These are phyloP conservation scores for Russula emetica DNA, from an alignment of 768 basidiomycete genomes.

Conservation along the genomic window DNA sequence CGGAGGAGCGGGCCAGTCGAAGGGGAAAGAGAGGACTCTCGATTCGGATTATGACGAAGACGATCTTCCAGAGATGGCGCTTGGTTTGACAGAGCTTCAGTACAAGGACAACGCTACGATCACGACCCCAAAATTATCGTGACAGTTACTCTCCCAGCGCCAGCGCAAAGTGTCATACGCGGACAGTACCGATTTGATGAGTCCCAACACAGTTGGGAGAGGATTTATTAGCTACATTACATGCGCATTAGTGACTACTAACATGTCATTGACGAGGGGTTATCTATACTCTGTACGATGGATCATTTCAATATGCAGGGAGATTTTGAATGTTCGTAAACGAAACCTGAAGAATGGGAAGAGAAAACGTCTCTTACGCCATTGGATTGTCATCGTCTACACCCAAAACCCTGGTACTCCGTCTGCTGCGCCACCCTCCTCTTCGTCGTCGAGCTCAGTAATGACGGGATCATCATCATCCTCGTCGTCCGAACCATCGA, in stretches of 20 bases:
- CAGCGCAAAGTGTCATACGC: no score
- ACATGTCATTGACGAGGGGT: background rate
- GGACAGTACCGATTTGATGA: background rate
- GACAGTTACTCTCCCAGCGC: background rate
- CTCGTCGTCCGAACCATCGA: slow-evolving; percentile 49
- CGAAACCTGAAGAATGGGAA: background rate
- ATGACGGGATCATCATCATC: slow-evolving; percentile 34
- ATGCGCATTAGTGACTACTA: slow-evolving; percentile 21
- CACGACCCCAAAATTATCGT: background rate
- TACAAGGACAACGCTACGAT: slow-evolving; percentile 10
- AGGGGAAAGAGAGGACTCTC: slow-evolving; percentile 31
- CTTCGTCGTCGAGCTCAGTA: slow-evolving; percentile 28
- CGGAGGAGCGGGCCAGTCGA: slow-evolving; percentile 7
- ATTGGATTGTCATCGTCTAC: background rate
- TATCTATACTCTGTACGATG: slow-evolving; percentile 8
- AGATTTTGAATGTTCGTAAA: background rate
- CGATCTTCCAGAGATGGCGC: slow-evolving; percentile 47
- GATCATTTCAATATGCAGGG: slow-evolving; percentile 3
- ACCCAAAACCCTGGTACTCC: slow-evolving; percentile 14
- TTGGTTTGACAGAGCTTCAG: slow-evolving; percentile 45
- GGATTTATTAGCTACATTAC: slow-evolving; percentile 20
- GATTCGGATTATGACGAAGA: slow-evolving; percentile 30
- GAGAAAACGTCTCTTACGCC: background rate
- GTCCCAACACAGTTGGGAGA: background rate
- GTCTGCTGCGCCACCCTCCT: slow-evolving; percentile 15